Conservation (phyloP, 306 rosid species). For the Pyrus communis region DNA sequence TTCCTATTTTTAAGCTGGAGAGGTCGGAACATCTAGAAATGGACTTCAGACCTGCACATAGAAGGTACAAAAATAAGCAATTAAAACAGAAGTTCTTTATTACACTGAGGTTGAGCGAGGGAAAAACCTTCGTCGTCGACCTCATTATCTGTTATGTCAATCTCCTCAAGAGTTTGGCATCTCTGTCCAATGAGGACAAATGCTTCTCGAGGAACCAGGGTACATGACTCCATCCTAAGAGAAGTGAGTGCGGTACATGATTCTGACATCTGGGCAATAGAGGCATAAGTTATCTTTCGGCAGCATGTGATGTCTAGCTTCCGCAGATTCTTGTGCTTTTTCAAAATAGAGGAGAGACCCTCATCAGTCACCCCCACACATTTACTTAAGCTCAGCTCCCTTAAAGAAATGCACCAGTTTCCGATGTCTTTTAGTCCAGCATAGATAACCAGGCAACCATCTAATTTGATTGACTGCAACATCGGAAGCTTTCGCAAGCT, state of each 20-base stretch:
- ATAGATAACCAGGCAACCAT: constrained; percentile 55
- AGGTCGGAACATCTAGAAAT: constrained; percentile 65
- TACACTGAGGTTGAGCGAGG: constrained; percentile 1
- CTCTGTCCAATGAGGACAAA: constrained; percentile 61
- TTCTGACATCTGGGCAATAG: constrained; percentile 58
- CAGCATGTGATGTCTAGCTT: constrained; percentile 96
- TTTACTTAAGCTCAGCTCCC: constrained; percentile 82
- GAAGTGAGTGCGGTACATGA: constrained; percentile 63
- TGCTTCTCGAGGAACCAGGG: constrained; percentile 63
- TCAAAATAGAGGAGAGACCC: constrained; percentile 60
- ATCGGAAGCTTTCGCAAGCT: constrained; percentile 54
- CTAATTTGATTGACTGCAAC: constrained; percentile 74
- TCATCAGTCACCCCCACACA: constrained; percentile 79
- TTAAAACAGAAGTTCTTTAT: constrained; percentile 1
- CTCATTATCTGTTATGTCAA: constrained; percentile 90
- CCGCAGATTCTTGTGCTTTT: constrained; percentile 65
- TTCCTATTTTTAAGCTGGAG: constrained; percentile 66
- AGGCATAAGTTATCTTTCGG: constrained; percentile 61
- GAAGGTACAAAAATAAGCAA: constrained; percentile 17
- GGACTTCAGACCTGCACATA: constrained; percentile 56
- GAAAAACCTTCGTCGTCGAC: constrained; percentile 72
- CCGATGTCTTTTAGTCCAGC: constrained; percentile 79
- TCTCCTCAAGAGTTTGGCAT: constrained; percentile 67
- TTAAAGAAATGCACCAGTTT: constrained; percentile 52
- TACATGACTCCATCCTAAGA: constrained; percentile 88